Evolutionary conservation across 1,284 basidiomycete species (phyloP).

Genomic region (Cutaneotrichosporon sp.): DNA sequence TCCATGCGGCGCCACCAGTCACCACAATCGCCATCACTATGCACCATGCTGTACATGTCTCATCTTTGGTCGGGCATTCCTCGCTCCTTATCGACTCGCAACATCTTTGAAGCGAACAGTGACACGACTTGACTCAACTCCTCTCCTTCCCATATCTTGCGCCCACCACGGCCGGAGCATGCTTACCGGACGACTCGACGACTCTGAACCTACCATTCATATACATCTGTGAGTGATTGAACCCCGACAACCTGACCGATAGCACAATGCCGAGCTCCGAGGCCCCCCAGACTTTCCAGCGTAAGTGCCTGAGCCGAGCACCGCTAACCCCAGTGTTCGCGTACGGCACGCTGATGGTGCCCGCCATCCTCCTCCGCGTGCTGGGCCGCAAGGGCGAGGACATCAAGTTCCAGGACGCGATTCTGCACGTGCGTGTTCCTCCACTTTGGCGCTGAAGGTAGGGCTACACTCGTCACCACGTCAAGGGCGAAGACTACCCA

Average conservation of each 20-base stretch:
- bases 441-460: constrained; percentile 39
- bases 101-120: neutral
- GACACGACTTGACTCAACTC: neutral
- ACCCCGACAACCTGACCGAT: neutral
- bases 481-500: constrained; percentile 70
- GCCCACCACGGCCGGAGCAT: constrained; percentile 1
- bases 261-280: constrained; percentile 20
- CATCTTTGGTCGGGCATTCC: too few relatives aligned
- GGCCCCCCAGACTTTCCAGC: constrained; percentile 1
- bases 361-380: constrained; percentile 66
- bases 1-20: neutral
- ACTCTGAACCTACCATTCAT: neutral
- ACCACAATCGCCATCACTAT: too few relatives aligned
- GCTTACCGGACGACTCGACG: neutral
- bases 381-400: constrained; percentile 62
- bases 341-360: constrained; percentile 80
- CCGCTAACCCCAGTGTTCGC: constrained; percentile 65
- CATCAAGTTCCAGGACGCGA: constrained; percentile 62
- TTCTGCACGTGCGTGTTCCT: constrained; percentile 56
- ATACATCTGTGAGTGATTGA: neutral
- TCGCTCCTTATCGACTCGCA: too few relatives aligned
- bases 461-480: constrained; percentile 75
- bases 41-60: too few relatives aligned
- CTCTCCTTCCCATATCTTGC: too few relatives aligned
- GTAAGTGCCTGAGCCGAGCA: constrained; percentile 11